phyloP scores from a whole-genome alignment of 169 alveolate species.

The Perkinsus olseni region DNA sequence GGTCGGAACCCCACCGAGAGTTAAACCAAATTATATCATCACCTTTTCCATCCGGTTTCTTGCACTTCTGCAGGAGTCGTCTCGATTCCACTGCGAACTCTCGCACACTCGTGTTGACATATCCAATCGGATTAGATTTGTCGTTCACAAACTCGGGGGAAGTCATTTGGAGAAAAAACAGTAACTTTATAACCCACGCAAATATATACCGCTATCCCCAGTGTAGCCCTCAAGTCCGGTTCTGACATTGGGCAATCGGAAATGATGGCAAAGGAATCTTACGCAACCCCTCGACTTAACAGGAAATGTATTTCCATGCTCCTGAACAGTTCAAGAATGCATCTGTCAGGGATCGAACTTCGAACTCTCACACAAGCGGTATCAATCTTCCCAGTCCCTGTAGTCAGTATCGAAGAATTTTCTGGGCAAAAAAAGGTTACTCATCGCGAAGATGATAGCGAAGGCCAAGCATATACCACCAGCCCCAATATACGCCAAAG shows the following conservation, averaged over 20 bases:
- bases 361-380: not conserved
- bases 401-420: not conserved
- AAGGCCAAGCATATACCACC: not conserved
- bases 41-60: conserved; percentile 77
- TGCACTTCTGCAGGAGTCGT: conserved; percentile 62
- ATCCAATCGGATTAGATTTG: conserved; percentile 31
- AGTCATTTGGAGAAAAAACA: not conserved
- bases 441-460: not conserved
- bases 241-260: not conserved
- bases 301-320: not conserved
- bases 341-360: not conserved
- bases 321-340: not conserved
- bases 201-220: not conserved
- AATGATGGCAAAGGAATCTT: not conserved
- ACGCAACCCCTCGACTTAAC: not conserved
- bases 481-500: conserved; percentile 8
- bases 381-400: not conserved
- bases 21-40: not conserved
- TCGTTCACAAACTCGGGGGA: conserved; percentile 33
- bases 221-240: not conserved
- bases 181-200: not conserved
- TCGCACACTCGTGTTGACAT: conserved; percentile 38
- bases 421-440: not conserved
- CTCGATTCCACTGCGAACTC: conserved; percentile 56
- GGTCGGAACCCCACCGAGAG: too few species aligned